Evolutionary conservation across 1,139 yeast genomes (phyloP).

Genomic region (Suhomyces panamericanus): DNA sequence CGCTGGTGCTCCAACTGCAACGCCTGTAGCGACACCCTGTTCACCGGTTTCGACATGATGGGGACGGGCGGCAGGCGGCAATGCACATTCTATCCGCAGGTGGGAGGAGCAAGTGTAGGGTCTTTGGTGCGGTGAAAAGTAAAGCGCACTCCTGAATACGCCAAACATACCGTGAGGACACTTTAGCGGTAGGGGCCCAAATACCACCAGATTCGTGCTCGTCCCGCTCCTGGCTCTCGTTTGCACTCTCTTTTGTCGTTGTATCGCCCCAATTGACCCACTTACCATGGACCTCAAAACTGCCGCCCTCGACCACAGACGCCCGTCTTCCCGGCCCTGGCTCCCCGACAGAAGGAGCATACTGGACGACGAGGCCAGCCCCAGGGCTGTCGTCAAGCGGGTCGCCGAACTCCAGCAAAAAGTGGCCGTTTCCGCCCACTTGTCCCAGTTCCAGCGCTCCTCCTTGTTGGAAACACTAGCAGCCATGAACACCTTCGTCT

Average conservation of each 20-base stretch:
- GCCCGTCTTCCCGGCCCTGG: neutral
- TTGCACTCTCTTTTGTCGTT: neutral
- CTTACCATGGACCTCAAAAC: neutral
- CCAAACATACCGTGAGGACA: no score
- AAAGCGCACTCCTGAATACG: no score
- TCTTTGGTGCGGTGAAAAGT: no score
- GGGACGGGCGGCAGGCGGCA: neutral
- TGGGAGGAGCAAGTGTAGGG: neutral
- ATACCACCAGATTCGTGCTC: neutral
- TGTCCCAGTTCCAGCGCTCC: slow-evolving; percentile 16
- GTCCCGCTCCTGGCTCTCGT: neutral
- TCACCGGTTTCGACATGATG: slow-evolving; percentile 2
- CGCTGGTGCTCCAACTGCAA: slow-evolving; percentile 16
- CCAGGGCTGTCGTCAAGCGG: slow-evolving; percentile 3
- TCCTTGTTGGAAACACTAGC: slow-evolving; percentile 14
- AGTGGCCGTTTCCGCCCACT: slow-evolving; percentile 5
- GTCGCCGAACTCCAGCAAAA: slow-evolving; percentile 7
- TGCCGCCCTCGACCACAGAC: neutral
- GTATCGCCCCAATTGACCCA: neutral
- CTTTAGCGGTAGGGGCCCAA: neutral
- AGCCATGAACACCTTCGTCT: slow-evolving; percentile 13
- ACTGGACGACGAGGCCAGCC: slow-evolving; percentile 2
- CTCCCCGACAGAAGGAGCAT: neutral
- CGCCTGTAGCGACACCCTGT: slow-evolving; percentile 12
- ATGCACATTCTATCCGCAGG: neutral